Conservation (phyloP, 2,329 filamentous ascomycete species). For the Ascochyta rabiei region DNA sequence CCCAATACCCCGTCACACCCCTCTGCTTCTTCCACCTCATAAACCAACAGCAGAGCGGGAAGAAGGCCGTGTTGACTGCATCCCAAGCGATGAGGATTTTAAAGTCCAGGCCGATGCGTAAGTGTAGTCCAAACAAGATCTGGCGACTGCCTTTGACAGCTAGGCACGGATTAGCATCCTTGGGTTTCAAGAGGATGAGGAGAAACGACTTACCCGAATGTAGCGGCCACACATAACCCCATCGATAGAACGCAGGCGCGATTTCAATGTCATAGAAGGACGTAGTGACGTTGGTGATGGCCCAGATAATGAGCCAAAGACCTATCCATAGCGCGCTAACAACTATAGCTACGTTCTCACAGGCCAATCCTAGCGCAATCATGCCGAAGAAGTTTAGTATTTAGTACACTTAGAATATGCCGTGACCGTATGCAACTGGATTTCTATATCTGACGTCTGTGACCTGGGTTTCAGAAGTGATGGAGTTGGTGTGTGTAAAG, state of each 20-base stretch:
- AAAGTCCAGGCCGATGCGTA: slow-evolving; percentile 65
- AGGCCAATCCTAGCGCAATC: slow-evolving; percentile 66
- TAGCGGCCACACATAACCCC: slow-evolving; percentile 69
- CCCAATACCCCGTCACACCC: slow-evolving; percentile 22
- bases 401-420: slow-evolving; percentile 67
- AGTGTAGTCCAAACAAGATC: slow-evolving; percentile 66
- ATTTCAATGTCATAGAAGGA: slow-evolving; percentile 66
- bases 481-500: slow-evolving; percentile 53
- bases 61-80: slow-evolving; percentile 59
- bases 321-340: slow-evolving; percentile 66
- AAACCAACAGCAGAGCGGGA: slow-evolving; percentile 57
- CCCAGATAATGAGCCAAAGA: slow-evolving; percentile 71
- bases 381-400: slow-evolving; percentile 69
- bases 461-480: slow-evolving; percentile 53
- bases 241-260: slow-evolving; percentile 64
- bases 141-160: slow-evolving; percentile 65
- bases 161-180: slow-evolving; percentile 20
- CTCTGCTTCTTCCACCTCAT: slow-evolving; percentile 38
- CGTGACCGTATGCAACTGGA: slow-evolving; percentile 62
- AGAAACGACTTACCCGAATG: slow-evolving; percentile 55
- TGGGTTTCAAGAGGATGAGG: slow-evolving; percentile 18
- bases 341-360: slow-evolving; percentile 69
- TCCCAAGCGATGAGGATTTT: slow-evolving; percentile 65
- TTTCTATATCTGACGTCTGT: slow-evolving; percentile 49
- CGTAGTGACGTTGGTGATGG: slow-evolving; percentile 68